phyloP scores from a whole-genome alignment of 306 rosid species.

The Medicago lupulina region DNA sequence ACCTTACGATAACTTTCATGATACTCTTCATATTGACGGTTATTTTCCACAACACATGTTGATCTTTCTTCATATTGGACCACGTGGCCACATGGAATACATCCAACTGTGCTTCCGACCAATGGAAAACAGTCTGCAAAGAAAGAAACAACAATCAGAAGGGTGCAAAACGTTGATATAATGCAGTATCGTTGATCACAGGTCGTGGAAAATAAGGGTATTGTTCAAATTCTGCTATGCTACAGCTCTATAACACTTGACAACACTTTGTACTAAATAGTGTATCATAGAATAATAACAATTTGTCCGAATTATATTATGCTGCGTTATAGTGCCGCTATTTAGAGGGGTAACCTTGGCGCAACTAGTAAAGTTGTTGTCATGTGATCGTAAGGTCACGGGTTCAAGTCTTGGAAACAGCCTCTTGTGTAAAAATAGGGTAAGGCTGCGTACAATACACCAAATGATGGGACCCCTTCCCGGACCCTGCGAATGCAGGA shows the following conservation, averaged over 20 bases:
- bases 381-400: too few species aligned
- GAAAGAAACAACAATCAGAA: constrained; percentile 13
- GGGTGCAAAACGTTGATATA: neutral
- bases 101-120: constrained; percentile 48
- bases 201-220: neutral
- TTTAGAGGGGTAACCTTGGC: too few species aligned
- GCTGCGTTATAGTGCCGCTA: too few species aligned
- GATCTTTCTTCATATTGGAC: constrained; percentile 89
- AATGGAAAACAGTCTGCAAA: constrained; percentile 71
- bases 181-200: neutral
- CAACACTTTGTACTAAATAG: too few species aligned
- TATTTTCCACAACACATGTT: constrained; percentile 62
- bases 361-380: too few species aligned
- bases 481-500: too few species aligned
- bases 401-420: too few species aligned
- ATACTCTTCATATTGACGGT: constrained; percentile 71
- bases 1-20: constrained; percentile 70
- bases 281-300: too few species aligned
- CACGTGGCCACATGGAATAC: constrained; percentile 70
- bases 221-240: neutral
- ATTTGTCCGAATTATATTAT: too few species aligned
- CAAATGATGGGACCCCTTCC: too few species aligned
- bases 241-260: neutral
- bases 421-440: too few species aligned
- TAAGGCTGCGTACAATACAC: too few species aligned